Percentiles rank a stretch among this genome's conserved stretches.
These are phyloP conservation scores for Penicillium coprophilum DNA, from an alignment of 495 filamentous ascomycete genomes.

Conservation along the genomic window DNA sequence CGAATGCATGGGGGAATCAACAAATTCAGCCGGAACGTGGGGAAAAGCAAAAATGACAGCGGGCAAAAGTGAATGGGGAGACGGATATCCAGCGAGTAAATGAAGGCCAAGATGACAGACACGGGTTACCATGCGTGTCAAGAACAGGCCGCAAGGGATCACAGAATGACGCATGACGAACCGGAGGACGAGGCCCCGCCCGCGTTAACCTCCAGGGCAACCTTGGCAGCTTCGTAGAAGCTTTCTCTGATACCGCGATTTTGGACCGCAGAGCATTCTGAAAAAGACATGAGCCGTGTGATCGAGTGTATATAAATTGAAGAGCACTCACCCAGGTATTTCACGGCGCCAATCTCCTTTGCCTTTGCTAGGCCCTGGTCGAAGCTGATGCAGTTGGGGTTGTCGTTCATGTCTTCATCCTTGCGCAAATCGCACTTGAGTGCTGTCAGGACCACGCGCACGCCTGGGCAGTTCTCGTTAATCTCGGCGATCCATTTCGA, in stretches of 20 bases:
- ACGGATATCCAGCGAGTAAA: background rate
- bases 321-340: constrained; percentile 71
- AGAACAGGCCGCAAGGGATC: background rate
- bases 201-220: constrained; percentile 85
- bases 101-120: background rate
- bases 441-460: constrained; percentile 92
- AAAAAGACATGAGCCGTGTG: background rate
- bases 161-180: constrained; percentile 39
- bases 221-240: constrained; percentile 95
- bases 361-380: constrained; percentile 91
- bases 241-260: constrained; percentile 98
- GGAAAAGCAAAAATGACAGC: background rate
- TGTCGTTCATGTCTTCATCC: constrained; percentile 57
- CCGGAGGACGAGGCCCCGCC: constrained; percentile 37
- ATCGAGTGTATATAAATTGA: background rate
- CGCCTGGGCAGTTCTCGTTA: constrained; percentile 91
- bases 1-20: constrained; percentile 35
- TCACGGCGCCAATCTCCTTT: constrained; percentile 78
- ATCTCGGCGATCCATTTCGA: constrained; percentile 98
- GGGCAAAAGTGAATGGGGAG: background rate
- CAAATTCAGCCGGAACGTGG: background rate
- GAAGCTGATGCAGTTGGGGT: constrained; percentile 75
- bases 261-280: constrained; percentile 95
- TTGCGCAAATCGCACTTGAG: constrained; percentile 96
- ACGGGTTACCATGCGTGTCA: background rate